Base-by-base conservation (phyloP, 164 flowering plant species). In the Macadamia tetraphylla region DNA sequence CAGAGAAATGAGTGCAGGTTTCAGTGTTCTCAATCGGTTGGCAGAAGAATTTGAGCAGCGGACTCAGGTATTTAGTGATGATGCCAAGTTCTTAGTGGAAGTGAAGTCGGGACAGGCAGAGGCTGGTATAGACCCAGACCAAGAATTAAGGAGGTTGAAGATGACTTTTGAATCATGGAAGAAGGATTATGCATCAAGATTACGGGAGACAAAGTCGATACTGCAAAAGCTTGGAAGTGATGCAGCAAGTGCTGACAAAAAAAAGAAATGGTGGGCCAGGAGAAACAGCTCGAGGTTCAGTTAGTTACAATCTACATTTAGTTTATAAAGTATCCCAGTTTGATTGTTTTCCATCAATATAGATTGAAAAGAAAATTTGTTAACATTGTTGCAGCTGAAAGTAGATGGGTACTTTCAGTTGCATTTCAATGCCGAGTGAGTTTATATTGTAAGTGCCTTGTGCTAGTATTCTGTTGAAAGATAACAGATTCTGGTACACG, bases 191-290 rank as follows among this genome's bases (percentile, higher is more conserved):
- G 86, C 84, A 59, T 11, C 72, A 9, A 83, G 97, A 68, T 73
- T 94, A 66, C 77, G 97, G 62, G 97, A 94, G 75, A 92, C 99
- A 2, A 94, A 90, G 78, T 82, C 83, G 67, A 81, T 94, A 11
- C 75, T 92, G 71, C 70, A 89, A 56, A 94, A 88, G 80, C 87
- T 94, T 44, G 94, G 91, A 30, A 85, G 23, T 59, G 90, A 86
- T 58, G 96, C 84, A 29, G 82, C 85, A 6, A 73, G 71, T 3
- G 66, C 67, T 4, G 96, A 85, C 13, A 86, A 67, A 70, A 82
- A 80, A 67, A 90, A 82, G 86, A 94, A 84, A 63, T 94, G 99
- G 99, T 94, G 97, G 97, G 90, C 82, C 57, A 87, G 98, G 78
- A 79, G 84, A 75, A 92, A 90, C 77, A 92, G 96, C 77, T 44